Evolutionary conservation across 2,329 filamentous ascomycete genomes (phyloP).

Genomic region (Colletotrichum coccodes): DNA sequence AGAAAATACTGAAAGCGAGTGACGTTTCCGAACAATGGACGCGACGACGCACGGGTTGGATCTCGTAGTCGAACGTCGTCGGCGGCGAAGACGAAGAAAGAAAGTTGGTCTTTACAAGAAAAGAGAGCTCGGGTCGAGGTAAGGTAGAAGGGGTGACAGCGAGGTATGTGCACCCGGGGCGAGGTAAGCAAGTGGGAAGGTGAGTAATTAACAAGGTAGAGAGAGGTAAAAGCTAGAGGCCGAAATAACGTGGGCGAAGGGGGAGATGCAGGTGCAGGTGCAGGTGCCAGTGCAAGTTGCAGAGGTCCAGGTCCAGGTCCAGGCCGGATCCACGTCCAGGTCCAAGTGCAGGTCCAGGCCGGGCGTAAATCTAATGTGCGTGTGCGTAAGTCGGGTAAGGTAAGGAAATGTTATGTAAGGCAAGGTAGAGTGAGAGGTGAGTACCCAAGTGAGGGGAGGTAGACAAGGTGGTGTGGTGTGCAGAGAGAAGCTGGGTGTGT

Average conservation of each 20-base stretch:
- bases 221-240: conserved; percentile 12
- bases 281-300: conserved; percentile 15
- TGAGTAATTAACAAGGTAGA: neutral
- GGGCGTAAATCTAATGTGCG: conserved; percentile 17
- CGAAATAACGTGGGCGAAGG: conserved; percentile 15
- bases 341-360: conserved; percentile 20
- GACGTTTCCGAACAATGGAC: conserved; percentile 29
- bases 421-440: neutral
- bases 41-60: conserved; percentile 11
- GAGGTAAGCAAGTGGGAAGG: conserved; percentile 24
- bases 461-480: neutral
- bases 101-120: neutral
- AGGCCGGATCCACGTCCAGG: conserved; percentile 10
- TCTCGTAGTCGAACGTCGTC: conserved; percentile 7
- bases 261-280: conserved; percentile 2
- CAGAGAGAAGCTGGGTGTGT: neutral
- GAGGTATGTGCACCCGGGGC: conserved; percentile 9
- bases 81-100: neutral
- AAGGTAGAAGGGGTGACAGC: neutral
- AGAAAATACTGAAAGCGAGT: conserved; percentile 30
- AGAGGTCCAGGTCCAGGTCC: conserved; percentile 8
- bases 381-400: neutral
- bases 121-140: conserved; percentile 7
- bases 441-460: neutral
- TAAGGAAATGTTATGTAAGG: conserved; percentile 1